Conservation (phyloP, 805 yeast species). For the Candida orba region DNA sequence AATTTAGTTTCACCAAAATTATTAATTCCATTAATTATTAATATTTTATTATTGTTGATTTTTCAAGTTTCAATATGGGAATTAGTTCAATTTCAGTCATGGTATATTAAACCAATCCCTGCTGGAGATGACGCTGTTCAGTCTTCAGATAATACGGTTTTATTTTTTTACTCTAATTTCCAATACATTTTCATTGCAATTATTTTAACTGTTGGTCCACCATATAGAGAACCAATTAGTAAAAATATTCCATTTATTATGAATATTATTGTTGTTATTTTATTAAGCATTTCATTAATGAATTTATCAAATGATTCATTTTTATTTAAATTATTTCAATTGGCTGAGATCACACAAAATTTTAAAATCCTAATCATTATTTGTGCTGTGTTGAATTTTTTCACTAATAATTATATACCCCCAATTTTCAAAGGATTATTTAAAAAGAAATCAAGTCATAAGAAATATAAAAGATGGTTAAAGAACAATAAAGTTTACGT, state of each 20-base stretch:
- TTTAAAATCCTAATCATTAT: slow-evolving; percentile 48
- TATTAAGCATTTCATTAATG: slow-evolving; percentile 51
- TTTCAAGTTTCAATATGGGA: slow-evolving; percentile 72
- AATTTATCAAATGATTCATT: slow-evolving; percentile 40
- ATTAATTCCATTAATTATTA: slow-evolving; percentile 73
- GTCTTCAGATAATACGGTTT: slow-evolving; percentile 82
- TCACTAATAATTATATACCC: slow-evolving; percentile 28
- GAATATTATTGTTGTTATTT: slow-evolving; percentile 46
- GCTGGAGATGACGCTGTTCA: slow-evolving; percentile 78
- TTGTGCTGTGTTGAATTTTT: slow-evolving; percentile 43
- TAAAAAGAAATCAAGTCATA: slow-evolving; percentile 31
- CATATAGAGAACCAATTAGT: slow-evolving; percentile 73
- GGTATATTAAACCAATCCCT: slow-evolving; percentile 79
- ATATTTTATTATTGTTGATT: slow-evolving; percentile 51
- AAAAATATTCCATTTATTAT: slow-evolving; percentile 64
- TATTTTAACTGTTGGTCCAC: slow-evolving; percentile 87
- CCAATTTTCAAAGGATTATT: slow-evolving; percentile 24
- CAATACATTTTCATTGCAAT: slow-evolving; percentile 84
- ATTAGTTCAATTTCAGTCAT: slow-evolving; percentile 45
- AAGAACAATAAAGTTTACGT: slow-evolving; percentile 13
- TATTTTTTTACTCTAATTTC: slow-evolving; percentile 75
- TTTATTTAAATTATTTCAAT: slow-evolving; percentile 66
- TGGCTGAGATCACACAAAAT: slow-evolving; percentile 48
- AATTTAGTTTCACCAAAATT: slow-evolving; percentile 87
- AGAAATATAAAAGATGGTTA: slow-evolving; percentile 29